These are phyloP conservation scores for Bonia amplexicaulis DNA, from an alignment of 176 grass and related monocot species.

Conservation along the genomic window DNA sequence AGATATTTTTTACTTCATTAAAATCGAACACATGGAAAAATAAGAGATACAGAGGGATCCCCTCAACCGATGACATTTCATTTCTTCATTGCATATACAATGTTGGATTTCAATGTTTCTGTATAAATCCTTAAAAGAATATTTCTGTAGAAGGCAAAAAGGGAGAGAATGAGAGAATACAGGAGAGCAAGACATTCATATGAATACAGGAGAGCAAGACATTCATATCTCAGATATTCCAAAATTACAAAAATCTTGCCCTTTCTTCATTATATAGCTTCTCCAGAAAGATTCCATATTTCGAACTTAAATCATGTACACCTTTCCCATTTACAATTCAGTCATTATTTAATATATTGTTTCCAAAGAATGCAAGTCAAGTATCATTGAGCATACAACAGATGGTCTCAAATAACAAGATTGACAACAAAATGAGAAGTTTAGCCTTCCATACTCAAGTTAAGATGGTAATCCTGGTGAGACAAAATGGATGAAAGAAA, in stretches of 20 bases:
- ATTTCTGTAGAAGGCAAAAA: constrained; percentile 18
- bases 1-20: not conserved
- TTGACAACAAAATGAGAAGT: constrained; percentile 27
- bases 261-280: constrained; percentile 26
- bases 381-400: constrained; percentile 27
- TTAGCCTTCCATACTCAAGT: constrained; percentile 45
- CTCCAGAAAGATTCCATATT: constrained; percentile 22
- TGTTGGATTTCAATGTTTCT: constrained; percentile 18
- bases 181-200: constrained; percentile 10
- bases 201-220: constrained; percentile 4
- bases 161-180: not conserved
- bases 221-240: constrained; percentile 10
- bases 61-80: not conserved
- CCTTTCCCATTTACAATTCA: constrained; percentile 36
- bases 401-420: constrained; percentile 20
- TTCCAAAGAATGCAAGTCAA: constrained; percentile 41
- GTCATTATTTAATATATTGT: constrained; percentile 23
- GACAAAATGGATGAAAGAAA: constrained; percentile 29
- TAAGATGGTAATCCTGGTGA: constrained; percentile 18
- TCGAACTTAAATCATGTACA: constrained; percentile 17
- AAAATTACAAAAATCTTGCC: not conserved
- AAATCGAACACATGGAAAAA: constrained; percentile 5
- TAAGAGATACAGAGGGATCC: not conserved
- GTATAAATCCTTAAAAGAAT: not conserved
- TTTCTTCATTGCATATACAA: constrained; percentile 29